Percentiles rank a stretch among this genome's conserved stretches.
Conservation (phyloP, 2,329 filamentous ascomycete genomes). For the Elsinoe batatas region DNA sequence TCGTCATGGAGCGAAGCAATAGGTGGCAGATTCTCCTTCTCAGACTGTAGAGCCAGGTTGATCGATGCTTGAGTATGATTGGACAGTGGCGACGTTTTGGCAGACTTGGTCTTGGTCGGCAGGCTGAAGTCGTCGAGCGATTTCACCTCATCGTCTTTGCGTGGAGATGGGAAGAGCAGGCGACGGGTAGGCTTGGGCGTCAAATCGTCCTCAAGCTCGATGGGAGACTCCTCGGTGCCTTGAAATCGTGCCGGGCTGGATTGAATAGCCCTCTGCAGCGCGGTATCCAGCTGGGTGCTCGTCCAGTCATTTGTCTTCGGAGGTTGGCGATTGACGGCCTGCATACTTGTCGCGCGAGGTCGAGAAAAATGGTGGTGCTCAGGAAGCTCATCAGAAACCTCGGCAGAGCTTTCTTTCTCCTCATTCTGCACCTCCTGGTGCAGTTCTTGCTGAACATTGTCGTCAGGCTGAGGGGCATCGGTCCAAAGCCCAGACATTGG, state of each 20-base stretch:
- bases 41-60: constrained; percentile 33
- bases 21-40: constrained; percentile 50
- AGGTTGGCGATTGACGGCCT: constrained; percentile 31
- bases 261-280: constrained; percentile 46
- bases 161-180: constrained; percentile 67
- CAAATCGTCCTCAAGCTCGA: constrained; percentile 40
- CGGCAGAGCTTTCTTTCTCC: constrained; percentile 17
- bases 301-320: constrained; percentile 21
- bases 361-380: constrained; percentile 27
- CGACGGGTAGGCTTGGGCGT: constrained; percentile 57
- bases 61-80: constrained; percentile 17
- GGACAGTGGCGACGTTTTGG: constrained; percentile 14
- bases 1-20: constrained; percentile 37
- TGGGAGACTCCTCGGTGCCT: constrained; percentile 37
- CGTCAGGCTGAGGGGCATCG: constrained; percentile 15
- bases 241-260: constrained; percentile 49
- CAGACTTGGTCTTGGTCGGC: constrained; percentile 13
- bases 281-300: constrained; percentile 21
- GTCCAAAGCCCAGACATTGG: constrained; percentile 15
- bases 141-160: constrained; percentile 54
- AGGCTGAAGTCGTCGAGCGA: constrained; percentile 45
- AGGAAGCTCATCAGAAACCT: constrained; percentile 14
- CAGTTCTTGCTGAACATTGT: not conserved
- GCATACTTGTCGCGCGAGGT: constrained; percentile 39
- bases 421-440: not conserved